These are phyloP conservation scores for Polyplosphaeria fusca DNA, from an alignment of 495 filamentous ascomycete species.

Conservation along the genomic window DNA sequence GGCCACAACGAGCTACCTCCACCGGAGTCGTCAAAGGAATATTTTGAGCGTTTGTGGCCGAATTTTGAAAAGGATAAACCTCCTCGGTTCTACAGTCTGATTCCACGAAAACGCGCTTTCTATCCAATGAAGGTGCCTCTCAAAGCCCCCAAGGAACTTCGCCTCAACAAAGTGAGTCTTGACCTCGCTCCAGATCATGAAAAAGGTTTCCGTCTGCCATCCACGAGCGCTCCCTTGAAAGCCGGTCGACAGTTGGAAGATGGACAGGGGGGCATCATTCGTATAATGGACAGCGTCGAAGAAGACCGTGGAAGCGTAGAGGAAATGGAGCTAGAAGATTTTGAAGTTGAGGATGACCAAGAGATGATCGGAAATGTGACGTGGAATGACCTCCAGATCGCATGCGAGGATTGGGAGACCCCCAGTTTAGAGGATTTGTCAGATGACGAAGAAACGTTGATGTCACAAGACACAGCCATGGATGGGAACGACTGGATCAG, in stretches of 20 bases:
- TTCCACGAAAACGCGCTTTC: slow-evolving; percentile 69
- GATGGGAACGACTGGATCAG: slow-evolving; percentile 14
- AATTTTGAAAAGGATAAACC: slow-evolving; percentile 62
- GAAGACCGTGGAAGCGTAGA: slow-evolving; percentile 50
- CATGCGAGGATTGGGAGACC: slow-evolving; percentile 76
- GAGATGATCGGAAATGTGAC: slow-evolving; percentile 66
- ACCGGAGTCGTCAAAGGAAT: slow-evolving; percentile 62
- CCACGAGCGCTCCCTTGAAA: slow-evolving; percentile 49
- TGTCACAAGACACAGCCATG: slow-evolving; percentile 14
- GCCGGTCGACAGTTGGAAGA: slow-evolving; percentile 49
- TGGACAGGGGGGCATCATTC: slow-evolving; percentile 55
- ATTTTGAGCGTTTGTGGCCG: slow-evolving; percentile 68
- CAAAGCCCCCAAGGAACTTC: slow-evolving; percentile 74
- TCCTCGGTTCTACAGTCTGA: slow-evolving; percentile 66
- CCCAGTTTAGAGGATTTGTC: slow-evolving; percentile 20
- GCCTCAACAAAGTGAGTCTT: slow-evolving; percentile 81
- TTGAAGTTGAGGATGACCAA: slow-evolving; percentile 51
- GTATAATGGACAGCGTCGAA: slow-evolving; percentile 51
- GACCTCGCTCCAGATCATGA: slow-evolving; percentile 81
- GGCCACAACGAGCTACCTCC: slow-evolving; percentile 43
- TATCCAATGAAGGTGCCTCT: slow-evolving; percentile 65
- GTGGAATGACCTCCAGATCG: slow-evolving; percentile 69
- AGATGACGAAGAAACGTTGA: slow-evolving; percentile 9
- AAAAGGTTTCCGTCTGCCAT: slow-evolving; percentile 68
- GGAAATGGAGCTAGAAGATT: slow-evolving; percentile 53